A percentile compares a stretch with the other conserved stretches of the same genome.
phyloP scores from a whole-genome alignment of 805 yeast species.

The Teunomyces funiuensis region DNA sequence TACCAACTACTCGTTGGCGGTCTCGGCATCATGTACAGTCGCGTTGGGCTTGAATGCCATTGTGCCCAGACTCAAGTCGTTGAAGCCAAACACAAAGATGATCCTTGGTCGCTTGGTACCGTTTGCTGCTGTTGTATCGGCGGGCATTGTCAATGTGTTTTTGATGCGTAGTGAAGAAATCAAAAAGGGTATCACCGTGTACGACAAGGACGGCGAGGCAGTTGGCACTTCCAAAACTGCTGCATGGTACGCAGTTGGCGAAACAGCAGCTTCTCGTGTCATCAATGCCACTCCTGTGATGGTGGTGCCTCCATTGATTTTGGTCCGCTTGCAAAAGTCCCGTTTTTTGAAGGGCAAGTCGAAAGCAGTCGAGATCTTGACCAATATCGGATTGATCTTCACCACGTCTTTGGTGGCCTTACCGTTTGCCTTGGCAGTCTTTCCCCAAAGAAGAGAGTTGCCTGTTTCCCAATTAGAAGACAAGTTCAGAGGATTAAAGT shows the following conservation, averaged over 20 bases:
- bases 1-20: constrained; percentile 83
- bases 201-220: constrained; percentile 60
- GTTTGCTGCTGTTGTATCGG: constrained; percentile 97
- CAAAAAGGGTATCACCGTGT: constrained; percentile 76
- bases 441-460: constrained; percentile 83
- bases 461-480: constrained; percentile 61
- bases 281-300: constrained; percentile 96
- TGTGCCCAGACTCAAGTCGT: constrained; percentile 77
- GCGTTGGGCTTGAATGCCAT: constrained; percentile 89
- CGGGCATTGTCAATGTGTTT: constrained; percentile 94
- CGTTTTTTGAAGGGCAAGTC: constrained; percentile 67
- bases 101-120: constrained; percentile 88
- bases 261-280: constrained; percentile 93
- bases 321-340: constrained; percentile 72
- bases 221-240: constrained; percentile 76
- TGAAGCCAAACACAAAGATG: constrained; percentile 69
- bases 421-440: constrained; percentile 93
- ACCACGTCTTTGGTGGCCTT: constrained; percentile 82
- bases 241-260: constrained; percentile 91
- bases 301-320: constrained; percentile 90
- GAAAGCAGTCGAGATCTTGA: constrained; percentile 58
- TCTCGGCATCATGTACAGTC: constrained; percentile 90
- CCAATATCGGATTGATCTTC: constrained; percentile 84
- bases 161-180: constrained; percentile 96
- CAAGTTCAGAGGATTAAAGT: constrained; percentile 59